These are phyloP conservation scores for Jackrogersella multiformis DNA, from an alignment of 495 filamentous ascomycete genomes.

Conservation along the genomic window DNA sequence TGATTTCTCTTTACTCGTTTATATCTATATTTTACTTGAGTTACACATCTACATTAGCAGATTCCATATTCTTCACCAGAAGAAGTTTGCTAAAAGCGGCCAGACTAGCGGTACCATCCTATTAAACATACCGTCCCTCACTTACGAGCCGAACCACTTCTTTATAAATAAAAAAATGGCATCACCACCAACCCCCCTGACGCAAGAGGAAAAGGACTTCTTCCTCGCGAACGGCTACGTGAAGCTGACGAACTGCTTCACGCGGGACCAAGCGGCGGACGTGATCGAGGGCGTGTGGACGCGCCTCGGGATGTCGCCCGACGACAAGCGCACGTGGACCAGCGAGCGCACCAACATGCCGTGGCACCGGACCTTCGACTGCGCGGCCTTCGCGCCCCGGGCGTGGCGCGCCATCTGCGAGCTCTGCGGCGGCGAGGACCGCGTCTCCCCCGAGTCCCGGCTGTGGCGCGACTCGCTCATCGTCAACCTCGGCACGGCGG, in stretches of 20 bases:
- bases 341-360: conserved; percentile 73
- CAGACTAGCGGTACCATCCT: not conserved
- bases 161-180: conserved; percentile 30
- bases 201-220: conserved; percentile 67
- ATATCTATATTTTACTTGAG: too few species aligned
- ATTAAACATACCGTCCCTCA: not conserved
- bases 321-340: conserved; percentile 74
- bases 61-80: too few species aligned
- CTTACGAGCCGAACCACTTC: not conserved
- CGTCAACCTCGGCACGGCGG: conserved; percentile 73
- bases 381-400: conserved; percentile 69
- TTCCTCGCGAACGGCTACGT: conserved; percentile 74
- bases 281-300: conserved; percentile 71
- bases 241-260: conserved; percentile 69
- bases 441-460: conserved; percentile 58
- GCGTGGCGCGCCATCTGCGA: conserved; percentile 77
- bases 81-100: too few species aligned
- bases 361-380: conserved; percentile 60
- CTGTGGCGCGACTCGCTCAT: conserved; percentile 75
- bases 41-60: too few species aligned
- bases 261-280: conserved; percentile 64
- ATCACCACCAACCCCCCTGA: conserved; percentile 56
- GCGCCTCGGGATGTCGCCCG: conserved; percentile 71
- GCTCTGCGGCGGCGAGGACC: conserved; percentile 72
- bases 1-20: not conserved